phyloP scores from a whole-genome alignment of 495 filamentous ascomycete genomes.

The Hypoxylon crocopeplum region DNA sequence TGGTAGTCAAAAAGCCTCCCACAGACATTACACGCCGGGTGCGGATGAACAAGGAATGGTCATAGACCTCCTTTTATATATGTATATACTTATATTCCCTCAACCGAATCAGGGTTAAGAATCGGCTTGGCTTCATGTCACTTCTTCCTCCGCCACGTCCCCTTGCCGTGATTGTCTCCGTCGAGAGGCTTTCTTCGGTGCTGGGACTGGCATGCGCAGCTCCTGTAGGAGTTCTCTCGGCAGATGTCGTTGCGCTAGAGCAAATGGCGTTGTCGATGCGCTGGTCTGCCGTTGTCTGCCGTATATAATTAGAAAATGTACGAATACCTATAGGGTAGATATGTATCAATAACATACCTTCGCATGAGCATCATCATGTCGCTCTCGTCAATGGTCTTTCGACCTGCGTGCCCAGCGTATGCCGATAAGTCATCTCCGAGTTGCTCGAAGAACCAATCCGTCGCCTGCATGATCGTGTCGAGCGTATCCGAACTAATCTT shows the following conservation, averaged over 20 bases:
- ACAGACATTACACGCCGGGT: slow-evolving; percentile 75
- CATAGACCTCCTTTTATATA: slow-evolving; percentile 35
- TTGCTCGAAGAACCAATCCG: slow-evolving; percentile 90
- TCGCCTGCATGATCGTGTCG: slow-evolving; percentile 75
- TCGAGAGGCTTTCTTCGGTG: slow-evolving; percentile 32
- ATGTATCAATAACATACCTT: slow-evolving; percentile 65
- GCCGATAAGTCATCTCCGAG: slow-evolving; percentile 76
- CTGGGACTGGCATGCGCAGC: slow-evolving; percentile 72
- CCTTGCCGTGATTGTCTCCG: slow-evolving; percentile 41
- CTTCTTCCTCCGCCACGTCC: slow-evolving; percentile 47
- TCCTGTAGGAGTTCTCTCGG: slow-evolving; percentile 84
- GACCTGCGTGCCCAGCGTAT: slow-evolving; percentile 81
- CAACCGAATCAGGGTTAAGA: background rate
- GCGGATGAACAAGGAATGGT: slow-evolving; percentile 84
- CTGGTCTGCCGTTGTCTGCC: slow-evolving; percentile 80
- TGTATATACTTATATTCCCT: slow-evolving; percentile 2
- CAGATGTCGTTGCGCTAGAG: slow-evolving; percentile 80
- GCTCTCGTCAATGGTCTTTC: slow-evolving; percentile 84
- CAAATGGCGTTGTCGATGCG: slow-evolving; percentile 76
- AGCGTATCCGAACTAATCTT: slow-evolving; percentile 76
- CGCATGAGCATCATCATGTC: slow-evolving; percentile 83
- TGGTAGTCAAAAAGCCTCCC: slow-evolving; percentile 86
- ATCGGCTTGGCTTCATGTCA: slow-evolving; percentile 26
- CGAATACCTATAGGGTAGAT: slow-evolving; percentile 29
- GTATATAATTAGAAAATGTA: slow-evolving; percentile 39